These are phyloP conservation scores for Fusarium marasasianum DNA, from an alignment of 2,329 filamentous ascomycete species.

Conservation along the genomic window DNA sequence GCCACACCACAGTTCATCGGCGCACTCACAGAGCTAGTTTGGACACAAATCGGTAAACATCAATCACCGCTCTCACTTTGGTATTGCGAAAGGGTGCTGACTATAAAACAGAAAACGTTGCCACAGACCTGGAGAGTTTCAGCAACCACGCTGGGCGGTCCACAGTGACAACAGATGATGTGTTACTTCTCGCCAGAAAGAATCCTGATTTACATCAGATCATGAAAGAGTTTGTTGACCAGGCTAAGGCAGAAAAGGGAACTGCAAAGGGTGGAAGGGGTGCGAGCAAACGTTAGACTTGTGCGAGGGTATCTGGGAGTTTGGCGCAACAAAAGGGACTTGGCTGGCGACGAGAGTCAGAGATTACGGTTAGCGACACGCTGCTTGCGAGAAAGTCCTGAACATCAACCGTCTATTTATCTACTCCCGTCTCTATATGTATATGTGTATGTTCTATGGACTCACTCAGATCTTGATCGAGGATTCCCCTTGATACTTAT, in stretches of 20 bases:
- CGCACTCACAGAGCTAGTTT: constrained; percentile 85
- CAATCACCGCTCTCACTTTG: background rate
- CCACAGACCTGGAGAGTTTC: constrained; percentile 65
- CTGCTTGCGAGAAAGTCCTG: background rate
- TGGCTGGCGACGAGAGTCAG: background rate
- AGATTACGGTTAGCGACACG: background rate
- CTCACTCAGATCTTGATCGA: constrained; percentile 43
- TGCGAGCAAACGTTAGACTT: constrained; percentile 49
- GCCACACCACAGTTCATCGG: constrained; percentile 93
- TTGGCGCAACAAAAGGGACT: constrained; percentile 12
- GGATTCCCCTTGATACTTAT: constrained; percentile 52
- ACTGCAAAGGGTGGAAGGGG: constrained; percentile 35
- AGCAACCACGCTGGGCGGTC: constrained; percentile 81
- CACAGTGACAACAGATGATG: constrained; percentile 85
- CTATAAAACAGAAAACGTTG: constrained; percentile 60
- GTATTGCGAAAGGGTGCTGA: background rate
- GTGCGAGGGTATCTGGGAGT: constrained; percentile 11
- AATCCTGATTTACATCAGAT: constrained; percentile 87
- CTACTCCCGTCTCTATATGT: background rate
- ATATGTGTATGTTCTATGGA: background rate
- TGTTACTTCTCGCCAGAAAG: constrained; percentile 84
- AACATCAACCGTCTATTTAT: background rate
- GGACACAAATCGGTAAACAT: constrained; percentile 78
- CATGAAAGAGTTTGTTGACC: constrained; percentile 74
- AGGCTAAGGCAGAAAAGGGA: constrained; percentile 58